Conservation (phyloP, 73 alveolate genomes). For the Chromera velia region DNA sequence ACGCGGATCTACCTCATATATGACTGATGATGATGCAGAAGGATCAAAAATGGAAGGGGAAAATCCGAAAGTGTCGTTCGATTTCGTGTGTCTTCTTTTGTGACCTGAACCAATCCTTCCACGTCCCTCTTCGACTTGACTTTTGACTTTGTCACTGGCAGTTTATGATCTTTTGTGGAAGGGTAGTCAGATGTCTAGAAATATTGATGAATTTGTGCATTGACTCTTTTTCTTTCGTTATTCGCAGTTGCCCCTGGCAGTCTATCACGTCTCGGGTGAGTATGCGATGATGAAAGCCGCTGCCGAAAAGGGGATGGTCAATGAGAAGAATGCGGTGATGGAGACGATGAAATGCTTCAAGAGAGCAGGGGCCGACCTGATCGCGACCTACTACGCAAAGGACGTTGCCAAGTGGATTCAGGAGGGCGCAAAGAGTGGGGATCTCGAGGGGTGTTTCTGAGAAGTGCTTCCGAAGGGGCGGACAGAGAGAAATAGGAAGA, state of each 20-base stretch:
- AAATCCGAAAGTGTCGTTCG: too few relatives aligned
- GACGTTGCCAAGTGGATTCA: not conserved
- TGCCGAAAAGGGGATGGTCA: slow-evolving; percentile 17
- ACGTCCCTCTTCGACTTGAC: not conserved
- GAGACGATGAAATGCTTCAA: slow-evolving; percentile 40
- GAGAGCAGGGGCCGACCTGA: slow-evolving; percentile 33
- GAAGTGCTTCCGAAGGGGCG: too few relatives aligned
- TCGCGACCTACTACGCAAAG: slow-evolving; percentile 44
- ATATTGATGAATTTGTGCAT: not conserved
- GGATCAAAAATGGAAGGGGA: too few relatives aligned
- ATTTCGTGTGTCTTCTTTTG: not conserved
- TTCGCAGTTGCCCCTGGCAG: not conserved
- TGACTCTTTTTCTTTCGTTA: not conserved
- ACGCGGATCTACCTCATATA: too few relatives aligned
- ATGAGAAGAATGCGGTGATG: slow-evolving; percentile 36
- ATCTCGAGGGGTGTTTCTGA: too few relatives aligned
- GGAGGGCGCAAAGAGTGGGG: too few relatives aligned
- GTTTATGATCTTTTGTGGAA: not conserved
- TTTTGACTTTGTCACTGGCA: not conserved
- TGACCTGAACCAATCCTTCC: not conserved
- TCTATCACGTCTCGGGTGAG: slow-evolving; percentile 32
- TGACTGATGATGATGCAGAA: too few relatives aligned
- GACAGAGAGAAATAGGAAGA: too few relatives aligned
- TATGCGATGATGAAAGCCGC: slow-evolving; percentile 43
- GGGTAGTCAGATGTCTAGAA: not conserved